A percentile compares a stretch with the other conserved stretches of the same genome.
Conservation (phyloP, 495 filamentous ascomycete genomes). For the Hypomontagnella submonticulosa region DNA sequence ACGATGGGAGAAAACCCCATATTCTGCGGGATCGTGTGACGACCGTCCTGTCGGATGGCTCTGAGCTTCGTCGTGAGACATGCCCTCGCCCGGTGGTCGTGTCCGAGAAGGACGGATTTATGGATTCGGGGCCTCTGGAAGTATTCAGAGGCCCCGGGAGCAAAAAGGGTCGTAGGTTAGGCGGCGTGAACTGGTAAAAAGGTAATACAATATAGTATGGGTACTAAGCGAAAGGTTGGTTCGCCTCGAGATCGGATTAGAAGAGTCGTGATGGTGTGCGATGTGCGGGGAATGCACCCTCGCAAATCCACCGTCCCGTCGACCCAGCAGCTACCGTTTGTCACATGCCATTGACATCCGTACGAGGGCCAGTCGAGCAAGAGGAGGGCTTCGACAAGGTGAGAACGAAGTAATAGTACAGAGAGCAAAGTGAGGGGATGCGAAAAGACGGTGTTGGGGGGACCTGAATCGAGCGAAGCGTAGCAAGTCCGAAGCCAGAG, state of each 20-base stretch:
- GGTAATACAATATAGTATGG: slow-evolving; percentile 27
- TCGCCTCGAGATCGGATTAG: slow-evolving; percentile 25
- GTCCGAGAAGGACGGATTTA: slow-evolving; percentile 35
- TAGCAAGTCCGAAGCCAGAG: slow-evolving; percentile 33
- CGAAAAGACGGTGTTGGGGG: slow-evolving; percentile 2
- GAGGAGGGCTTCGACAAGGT: slow-evolving; percentile 25
- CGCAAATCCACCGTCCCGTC: slow-evolving; percentile 62
- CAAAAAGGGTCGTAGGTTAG: slow-evolving; percentile 22
- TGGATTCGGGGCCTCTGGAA: slow-evolving; percentile 42
- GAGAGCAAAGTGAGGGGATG: slow-evolving; percentile 12
- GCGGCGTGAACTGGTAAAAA: slow-evolving; percentile 23
- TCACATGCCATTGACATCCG: slow-evolving; percentile 60
- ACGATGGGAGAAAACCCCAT: slow-evolving; percentile 52
- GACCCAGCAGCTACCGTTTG: slow-evolving; percentile 57
- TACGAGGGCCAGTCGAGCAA: slow-evolving; percentile 31
- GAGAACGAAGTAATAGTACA: slow-evolving; percentile 1
- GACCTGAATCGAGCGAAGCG: slow-evolving; percentile 23
- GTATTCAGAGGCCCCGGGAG: slow-evolving; percentile 45
- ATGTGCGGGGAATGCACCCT: slow-evolving; percentile 66
- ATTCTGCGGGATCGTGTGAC: slow-evolving; percentile 51
- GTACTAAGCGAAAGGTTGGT: slow-evolving; percentile 10
- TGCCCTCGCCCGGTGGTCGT: slow-evolving; percentile 46
- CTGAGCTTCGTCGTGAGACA: slow-evolving; percentile 59
- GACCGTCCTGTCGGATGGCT: slow-evolving; percentile 50
- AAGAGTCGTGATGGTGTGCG: slow-evolving; percentile 47